Conservation (phyloP, 2,329 filamentous ascomycete genomes). For the Talaromyces islandicus region DNA sequence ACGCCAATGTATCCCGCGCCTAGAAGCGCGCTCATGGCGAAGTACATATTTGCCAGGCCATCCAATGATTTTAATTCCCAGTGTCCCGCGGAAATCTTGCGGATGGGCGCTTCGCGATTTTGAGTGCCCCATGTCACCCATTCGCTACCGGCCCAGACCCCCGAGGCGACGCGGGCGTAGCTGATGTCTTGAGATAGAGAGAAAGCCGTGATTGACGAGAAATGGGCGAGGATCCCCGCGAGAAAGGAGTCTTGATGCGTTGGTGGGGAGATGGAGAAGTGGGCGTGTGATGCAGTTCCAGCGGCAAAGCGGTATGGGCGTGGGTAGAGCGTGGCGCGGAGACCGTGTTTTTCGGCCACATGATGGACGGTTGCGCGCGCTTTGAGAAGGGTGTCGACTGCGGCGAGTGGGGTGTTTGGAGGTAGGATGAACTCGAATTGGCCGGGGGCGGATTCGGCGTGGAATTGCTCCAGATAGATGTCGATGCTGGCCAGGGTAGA, state of each 20-base stretch:
- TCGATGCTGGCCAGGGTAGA: constrained; percentile 54
- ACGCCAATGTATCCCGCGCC: constrained; percentile 56
- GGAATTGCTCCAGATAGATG: constrained; percentile 66
- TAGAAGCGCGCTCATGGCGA: constrained; percentile 59
- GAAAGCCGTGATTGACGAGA: constrained; percentile 63
- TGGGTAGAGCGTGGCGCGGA: constrained; percentile 67
- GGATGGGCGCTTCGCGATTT: constrained; percentile 69
- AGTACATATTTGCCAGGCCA: constrained; percentile 71
- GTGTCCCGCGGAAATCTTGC: constrained; percentile 59
- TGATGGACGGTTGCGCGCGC: constrained; percentile 63
- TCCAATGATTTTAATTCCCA: constrained; percentile 80
- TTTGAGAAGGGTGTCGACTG: constrained; percentile 66
- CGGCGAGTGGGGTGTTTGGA: constrained; percentile 55
- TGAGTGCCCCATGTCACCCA: constrained; percentile 78
- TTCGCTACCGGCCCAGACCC: constrained; percentile 71
- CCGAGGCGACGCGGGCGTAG: constrained; percentile 63
- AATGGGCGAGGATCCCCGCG: constrained; percentile 61
- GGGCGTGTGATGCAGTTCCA: constrained; percentile 64
- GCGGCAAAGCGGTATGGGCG: constrained; percentile 55
- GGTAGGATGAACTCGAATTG: constrained; percentile 75
- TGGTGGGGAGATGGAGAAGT: constrained; percentile 55
- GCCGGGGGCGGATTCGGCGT: constrained; percentile 65
- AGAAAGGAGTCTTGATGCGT: constrained; percentile 59
- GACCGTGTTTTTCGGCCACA: constrained; percentile 56
- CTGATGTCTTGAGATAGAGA: constrained; percentile 60